phyloP scores from a whole-genome alignment of 164 flowering plant genomes.

The Liquidambar formosana region DNA sequence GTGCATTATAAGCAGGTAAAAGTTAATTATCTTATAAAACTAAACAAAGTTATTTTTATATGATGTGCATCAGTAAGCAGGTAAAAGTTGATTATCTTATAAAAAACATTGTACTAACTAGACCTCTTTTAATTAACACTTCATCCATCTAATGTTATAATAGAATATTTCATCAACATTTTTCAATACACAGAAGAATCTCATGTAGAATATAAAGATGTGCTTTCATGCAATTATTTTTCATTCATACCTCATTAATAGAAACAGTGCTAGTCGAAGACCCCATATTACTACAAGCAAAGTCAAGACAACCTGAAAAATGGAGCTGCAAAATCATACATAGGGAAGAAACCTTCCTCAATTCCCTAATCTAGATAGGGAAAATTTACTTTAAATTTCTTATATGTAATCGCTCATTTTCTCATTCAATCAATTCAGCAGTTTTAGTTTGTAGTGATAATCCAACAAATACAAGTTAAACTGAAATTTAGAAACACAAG shows the following conservation, averaged over 20 bases:
- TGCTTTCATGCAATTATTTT: not conserved
- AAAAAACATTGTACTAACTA: no score
- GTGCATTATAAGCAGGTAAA: no score
- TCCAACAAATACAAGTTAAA: not conserved
- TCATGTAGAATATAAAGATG: not conserved
- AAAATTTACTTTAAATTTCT: no score
- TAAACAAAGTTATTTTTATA: no score
- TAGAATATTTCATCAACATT: not conserved
- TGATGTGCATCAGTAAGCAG: no score
- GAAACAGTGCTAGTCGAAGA: constrained; percentile 77
- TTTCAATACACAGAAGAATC: not conserved
- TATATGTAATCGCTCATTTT: no score
- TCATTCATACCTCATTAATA: constrained; percentile 70
- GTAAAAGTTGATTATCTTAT: no score
- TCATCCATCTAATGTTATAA: not conserved
- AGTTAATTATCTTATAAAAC: no score
- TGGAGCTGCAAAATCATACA: constrained; percentile 12
- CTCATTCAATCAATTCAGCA: no score
- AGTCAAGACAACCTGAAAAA: constrained; percentile 74
- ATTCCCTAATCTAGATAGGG: not conserved
- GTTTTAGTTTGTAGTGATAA: not conserved
- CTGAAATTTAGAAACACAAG: not conserved
- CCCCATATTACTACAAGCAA: constrained; percentile 82
- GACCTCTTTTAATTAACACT: not conserved
- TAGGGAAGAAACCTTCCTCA: not conserved